phyloP scores from a whole-genome alignment of 2,329 filamentous ascomycete genomes.

The Sporothrix euskadiensis region DNA sequence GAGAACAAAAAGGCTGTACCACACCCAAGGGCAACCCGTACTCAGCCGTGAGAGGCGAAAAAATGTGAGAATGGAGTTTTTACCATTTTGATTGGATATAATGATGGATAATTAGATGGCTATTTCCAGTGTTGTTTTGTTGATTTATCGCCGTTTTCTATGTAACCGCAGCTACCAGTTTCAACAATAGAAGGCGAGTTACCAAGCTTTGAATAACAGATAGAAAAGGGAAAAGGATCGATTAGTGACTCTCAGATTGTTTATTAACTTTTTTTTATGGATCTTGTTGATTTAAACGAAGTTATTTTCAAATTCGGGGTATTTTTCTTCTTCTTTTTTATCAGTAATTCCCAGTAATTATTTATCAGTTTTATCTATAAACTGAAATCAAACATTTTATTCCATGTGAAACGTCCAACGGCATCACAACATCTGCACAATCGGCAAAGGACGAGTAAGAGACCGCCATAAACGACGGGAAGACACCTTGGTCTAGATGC shows the following conservation, averaged over 20 bases:
- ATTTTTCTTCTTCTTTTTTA: neutral
- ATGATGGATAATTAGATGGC: neutral
- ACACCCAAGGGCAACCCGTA: slow-evolving; percentile 30
- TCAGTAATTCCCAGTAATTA: neutral
- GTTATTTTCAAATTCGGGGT: neutral
- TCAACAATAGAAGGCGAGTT: no score
- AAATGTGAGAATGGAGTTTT: neutral
- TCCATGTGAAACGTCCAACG: neutral
- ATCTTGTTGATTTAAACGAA: neutral
- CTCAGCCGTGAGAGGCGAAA: neutral
- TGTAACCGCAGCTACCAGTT: neutral
- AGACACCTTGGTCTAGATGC: neutral
- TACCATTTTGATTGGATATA: neutral
- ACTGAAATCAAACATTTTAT: neutral
- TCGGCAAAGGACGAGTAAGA: slow-evolving; percentile 3
- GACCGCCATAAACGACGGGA: neutral
- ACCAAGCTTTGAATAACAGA: neutral
- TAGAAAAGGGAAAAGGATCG: no score
- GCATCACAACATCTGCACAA: slow-evolving; percentile 15
- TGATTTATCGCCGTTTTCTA: neutral
- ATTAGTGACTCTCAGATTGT: neutral
- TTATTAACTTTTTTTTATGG: neutral
- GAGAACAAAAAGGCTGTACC: neutral
- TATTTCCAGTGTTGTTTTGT: neutral
- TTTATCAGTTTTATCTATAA: neutral